Evolutionary conservation across 345 rosid genomes (phyloP).

Genomic region (Pelargonium nanum): DNA sequence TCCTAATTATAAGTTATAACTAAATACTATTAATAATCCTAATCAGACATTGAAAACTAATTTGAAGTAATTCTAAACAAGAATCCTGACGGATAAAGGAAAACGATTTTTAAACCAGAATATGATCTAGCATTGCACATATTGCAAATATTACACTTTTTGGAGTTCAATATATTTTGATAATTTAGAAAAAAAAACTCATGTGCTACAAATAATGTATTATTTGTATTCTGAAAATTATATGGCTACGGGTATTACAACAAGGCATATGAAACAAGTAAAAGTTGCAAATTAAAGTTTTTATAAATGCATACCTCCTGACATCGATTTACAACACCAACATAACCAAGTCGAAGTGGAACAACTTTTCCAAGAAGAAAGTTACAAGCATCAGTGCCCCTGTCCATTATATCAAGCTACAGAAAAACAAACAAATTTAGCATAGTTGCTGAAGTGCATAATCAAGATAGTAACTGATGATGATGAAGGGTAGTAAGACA

Average conservation of each 20-base stretch:
- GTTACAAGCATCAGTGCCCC: conserved; percentile 53
- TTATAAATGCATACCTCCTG: conserved; percentile 40
- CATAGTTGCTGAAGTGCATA: conserved; percentile 8
- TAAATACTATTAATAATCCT: too few relatives aligned
- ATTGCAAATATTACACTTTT: too few relatives aligned
- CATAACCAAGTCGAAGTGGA: conserved; percentile 56
- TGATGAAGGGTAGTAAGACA: neutral
- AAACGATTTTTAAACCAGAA: too few relatives aligned
- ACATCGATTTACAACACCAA: conserved; percentile 63
- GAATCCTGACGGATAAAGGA: too few relatives aligned
- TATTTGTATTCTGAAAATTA: too few relatives aligned
- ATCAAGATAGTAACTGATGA: neutral
- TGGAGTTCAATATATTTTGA: too few relatives aligned
- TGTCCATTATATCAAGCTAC: conserved; percentile 77
- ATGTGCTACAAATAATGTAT: too few relatives aligned
- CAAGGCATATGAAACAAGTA: neutral
- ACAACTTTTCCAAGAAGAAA: conserved; percentile 53
- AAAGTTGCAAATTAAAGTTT: neutral
- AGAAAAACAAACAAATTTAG: conserved; percentile 10
- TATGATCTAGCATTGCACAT: too few relatives aligned
- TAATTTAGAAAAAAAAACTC: too few relatives aligned
- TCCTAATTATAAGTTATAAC: too few relatives aligned
- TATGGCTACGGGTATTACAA: neutral
- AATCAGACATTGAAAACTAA: too few relatives aligned
- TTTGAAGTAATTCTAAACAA: too few relatives aligned